A percentile compares a stretch with the other conserved stretches of the same genome.
phyloP scores from a whole-genome alignment of 2,329 filamentous ascomycete genomes.

The Pyrenochaeta sp. region DNA sequence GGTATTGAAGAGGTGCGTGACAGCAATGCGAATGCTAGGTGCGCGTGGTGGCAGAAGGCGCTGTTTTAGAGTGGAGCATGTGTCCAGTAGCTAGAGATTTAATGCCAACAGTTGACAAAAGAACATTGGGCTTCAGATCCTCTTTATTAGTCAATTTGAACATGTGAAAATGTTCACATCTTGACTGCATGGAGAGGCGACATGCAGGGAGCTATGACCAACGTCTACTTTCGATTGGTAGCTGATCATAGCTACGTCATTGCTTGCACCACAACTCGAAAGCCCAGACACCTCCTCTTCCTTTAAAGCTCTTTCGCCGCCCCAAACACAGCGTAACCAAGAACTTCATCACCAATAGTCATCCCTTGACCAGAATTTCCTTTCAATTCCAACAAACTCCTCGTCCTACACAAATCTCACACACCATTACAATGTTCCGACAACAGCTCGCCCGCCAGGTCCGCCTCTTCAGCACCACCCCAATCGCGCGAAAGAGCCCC shows the following conservation, averaged over 20 bases:
- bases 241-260: conserved; percentile 37
- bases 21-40: conserved; percentile 58
- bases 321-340: conserved; percentile 8
- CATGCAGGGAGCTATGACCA: conserved; percentile 22
- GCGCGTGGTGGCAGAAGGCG: conserved; percentile 63
- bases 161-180: not conserved
- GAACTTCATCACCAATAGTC: conserved; percentile 12
- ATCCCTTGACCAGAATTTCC: not conserved
- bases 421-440: conserved; percentile 55
- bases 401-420: conserved; percentile 4
- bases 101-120: not conserved
- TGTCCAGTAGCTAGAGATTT: not conserved
- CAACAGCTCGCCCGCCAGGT: conserved; percentile 54
- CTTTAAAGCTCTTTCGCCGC: conserved; percentile 26
- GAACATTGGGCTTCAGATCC: not conserved
- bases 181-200: not conserved
- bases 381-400: not conserved
- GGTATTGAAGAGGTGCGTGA: conserved; percentile 56
- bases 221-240: conserved; percentile 8
- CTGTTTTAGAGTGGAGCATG: conserved; percentile 42
- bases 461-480: conserved; percentile 64
- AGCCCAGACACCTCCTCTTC: conserved; percentile 11
- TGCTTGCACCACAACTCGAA: conserved; percentile 8
- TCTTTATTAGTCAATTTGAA: not conserved
- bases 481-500: conserved; percentile 59